Conservation (phyloP, 2,329 filamentous ascomycete species). For the Aspergillus ochraceoroseus region DNA sequence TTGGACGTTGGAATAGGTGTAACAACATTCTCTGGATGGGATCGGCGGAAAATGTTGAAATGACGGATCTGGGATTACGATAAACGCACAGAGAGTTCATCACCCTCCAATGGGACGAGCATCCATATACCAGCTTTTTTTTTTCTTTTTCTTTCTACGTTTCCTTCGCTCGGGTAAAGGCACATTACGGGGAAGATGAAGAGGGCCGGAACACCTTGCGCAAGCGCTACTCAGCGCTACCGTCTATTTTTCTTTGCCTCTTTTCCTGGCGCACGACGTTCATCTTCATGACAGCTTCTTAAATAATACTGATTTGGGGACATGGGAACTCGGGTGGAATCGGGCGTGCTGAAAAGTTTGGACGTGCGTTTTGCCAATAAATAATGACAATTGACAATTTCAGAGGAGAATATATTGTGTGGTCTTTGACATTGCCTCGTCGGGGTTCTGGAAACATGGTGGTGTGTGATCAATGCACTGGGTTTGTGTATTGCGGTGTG, state of each 20-base stretch:
- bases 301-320: conserved; percentile 15
- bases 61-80: conserved; percentile 41
- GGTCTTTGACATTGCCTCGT: not conserved
- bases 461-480: not conserved
- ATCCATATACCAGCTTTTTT: conserved; percentile 17
- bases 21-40: conserved; percentile 97
- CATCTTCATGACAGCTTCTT: conserved; percentile 19
- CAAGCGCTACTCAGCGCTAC: conserved; percentile 10
- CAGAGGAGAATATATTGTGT: not conserved
- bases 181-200: conserved; percentile 7
- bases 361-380: conserved; percentile 1
- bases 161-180: conserved; percentile 10
- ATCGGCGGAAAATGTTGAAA: conserved; percentile 50
- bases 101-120: conserved; percentile 8
- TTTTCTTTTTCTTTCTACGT: no score
- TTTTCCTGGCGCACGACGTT: conserved; percentile 23
- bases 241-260: conserved; percentile 18
- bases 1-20: conserved; percentile 53
- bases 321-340: conserved; percentile 7
- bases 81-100: conserved; percentile 19
- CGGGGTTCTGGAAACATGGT: not conserved
- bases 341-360: conserved; percentile 8
- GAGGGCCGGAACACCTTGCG: conserved; percentile 8
- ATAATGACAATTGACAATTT: not conserved
- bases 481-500: not conserved